phyloP scores from a whole-genome alignment of 2,329 filamentous ascomycete genomes.

The Trichophyton rubrum region DNA sequence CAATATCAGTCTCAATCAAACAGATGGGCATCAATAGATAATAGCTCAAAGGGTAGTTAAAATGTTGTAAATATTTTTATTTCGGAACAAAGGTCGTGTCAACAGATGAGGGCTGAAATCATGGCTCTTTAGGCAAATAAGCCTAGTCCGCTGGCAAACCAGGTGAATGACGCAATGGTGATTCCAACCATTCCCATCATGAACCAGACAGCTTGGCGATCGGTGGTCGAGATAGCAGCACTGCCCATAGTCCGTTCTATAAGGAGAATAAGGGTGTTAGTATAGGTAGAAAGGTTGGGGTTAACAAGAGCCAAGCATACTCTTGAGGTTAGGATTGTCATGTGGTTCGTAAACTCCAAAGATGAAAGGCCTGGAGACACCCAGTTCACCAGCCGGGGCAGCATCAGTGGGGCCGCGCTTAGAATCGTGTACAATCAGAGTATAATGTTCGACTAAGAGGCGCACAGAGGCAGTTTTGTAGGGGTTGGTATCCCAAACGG shows the following conservation, averaged over 20 bases:
- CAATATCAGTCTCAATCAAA: not conserved
- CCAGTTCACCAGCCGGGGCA: conserved; percentile 44
- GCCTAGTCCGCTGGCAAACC: conserved; percentile 36
- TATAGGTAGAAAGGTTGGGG: not conserved
- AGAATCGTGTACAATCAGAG: conserved; percentile 50
- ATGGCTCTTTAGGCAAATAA: conserved; percentile 6
- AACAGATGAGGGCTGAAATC: not conserved
- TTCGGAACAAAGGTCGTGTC: not conserved
- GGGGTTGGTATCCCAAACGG: conserved; percentile 49
- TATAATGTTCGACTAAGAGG: conserved; percentile 50
- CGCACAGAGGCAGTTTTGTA: conserved; percentile 39
- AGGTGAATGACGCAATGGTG: conserved; percentile 46
- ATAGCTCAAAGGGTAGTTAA: not conserved
- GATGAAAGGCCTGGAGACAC: conserved; percentile 37
- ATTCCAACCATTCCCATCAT: conserved; percentile 44
- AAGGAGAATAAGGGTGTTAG: not conserved
- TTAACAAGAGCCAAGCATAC: conserved; percentile 22
- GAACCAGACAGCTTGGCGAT: conserved; percentile 44
- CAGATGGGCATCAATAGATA: not conserved
- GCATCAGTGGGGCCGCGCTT: conserved; percentile 40
- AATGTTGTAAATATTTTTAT: not conserved
- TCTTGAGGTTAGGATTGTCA: conserved; percentile 37
- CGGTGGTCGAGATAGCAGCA: conserved; percentile 39
- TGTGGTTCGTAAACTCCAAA: conserved; percentile 54
- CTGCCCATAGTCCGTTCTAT: conserved; percentile 6